These are phyloP conservation scores for Trypanosomatidae sp. DNA, from an alignment of 208 protist species.

Conservation along the genomic window DNA sequence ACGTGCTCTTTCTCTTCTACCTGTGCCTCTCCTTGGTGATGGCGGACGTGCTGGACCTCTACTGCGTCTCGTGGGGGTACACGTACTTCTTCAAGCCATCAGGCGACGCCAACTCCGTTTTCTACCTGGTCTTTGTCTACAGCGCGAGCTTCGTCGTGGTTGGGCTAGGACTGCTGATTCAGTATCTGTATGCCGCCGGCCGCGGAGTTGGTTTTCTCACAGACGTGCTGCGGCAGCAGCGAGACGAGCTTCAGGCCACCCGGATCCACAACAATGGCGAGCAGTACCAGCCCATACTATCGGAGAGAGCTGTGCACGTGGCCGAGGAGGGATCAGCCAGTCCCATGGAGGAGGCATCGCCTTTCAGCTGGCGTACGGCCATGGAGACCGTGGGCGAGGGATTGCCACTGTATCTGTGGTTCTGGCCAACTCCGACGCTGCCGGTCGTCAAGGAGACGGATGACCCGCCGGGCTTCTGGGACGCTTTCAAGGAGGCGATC, in stretches of 20 bases:
- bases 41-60: conserved; percentile 20
- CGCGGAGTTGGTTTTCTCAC: conserved; percentile 23
- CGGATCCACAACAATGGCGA: conserved; percentile 21
- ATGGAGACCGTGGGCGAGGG: conserved; percentile 28
- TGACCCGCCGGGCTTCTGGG: conserved; percentile 50
- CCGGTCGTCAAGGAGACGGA: conserved; percentile 23
- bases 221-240: conserved; percentile 17
- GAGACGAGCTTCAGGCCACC: conserved; percentile 5
- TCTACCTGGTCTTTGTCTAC: conserved; percentile 34
- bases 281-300: conserved; percentile 21
- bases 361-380: conserved; percentile 21
- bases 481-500: conserved; percentile 28
- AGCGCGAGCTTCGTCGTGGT: conserved; percentile 10
- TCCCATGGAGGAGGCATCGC: conserved; percentile 11
- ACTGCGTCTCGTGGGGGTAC: conserved; percentile 26
- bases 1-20: conserved; percentile 64
- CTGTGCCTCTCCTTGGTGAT: conserved; percentile 19
- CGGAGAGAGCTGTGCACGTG: neutral
- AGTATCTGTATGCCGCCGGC: conserved; percentile 24
- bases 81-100: conserved; percentile 25
- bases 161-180: neutral
- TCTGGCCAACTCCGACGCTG: conserved; percentile 35
- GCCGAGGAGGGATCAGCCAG: conserved; percentile 14
- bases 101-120: conserved; percentile 18
- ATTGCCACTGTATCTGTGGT: conserved; percentile 25